phyloP scores from a whole-genome alignment of 108 stramenopile genomes.

The Nannochloropsis granulata region DNA sequence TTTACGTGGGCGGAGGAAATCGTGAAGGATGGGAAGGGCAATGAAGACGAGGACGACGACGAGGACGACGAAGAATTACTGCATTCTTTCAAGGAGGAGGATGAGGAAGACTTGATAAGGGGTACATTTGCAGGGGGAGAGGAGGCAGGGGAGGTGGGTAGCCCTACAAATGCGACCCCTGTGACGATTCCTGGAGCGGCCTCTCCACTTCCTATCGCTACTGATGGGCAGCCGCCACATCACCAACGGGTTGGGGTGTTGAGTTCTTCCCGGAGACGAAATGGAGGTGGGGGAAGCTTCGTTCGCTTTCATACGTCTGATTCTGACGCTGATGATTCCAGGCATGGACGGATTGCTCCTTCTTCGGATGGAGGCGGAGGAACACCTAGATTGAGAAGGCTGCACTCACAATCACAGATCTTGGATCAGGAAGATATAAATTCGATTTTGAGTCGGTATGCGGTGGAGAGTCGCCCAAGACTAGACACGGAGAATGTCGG shows the following conservation, averaged over 20 bases:
- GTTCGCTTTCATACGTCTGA: neutral
- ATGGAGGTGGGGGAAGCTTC: neutral
- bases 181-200: neutral
- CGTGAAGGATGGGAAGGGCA: neutral
- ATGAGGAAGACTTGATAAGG: neutral
- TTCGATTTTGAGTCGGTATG: neutral
- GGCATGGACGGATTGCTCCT: neutral
- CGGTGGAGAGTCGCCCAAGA: neutral
- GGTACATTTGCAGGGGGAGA: neutral
- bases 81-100: neutral
- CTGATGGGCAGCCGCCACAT: neutral
- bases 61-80: neutral
- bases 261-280: neutral
- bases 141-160: neutral
- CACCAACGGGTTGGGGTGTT: neutral
- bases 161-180: neutral
- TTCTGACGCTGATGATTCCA: neutral
- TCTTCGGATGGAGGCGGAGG: neutral
- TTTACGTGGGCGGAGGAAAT: neutral
- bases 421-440: neutral
- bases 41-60: neutral
- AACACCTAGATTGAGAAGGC: neutral
- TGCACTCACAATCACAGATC: neutral
- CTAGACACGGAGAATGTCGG: neutral
- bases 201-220: neutral